Base-by-base conservation (phyloP, 768 basidiomycete genomes). In the Amanita subjunquillea region DNA sequence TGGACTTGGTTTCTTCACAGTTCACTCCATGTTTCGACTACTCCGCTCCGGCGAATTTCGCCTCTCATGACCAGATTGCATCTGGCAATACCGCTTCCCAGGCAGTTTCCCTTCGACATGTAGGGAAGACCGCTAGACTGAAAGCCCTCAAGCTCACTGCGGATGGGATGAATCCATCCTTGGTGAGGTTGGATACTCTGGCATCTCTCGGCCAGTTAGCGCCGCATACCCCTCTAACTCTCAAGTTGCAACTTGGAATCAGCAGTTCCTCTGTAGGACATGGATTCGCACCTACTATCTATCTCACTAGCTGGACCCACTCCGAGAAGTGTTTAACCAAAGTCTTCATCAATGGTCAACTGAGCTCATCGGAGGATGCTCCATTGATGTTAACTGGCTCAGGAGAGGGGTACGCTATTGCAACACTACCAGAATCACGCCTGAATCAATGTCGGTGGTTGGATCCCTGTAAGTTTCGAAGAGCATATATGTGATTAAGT, bases 361-460 rank as follows among this genome's bases (percentile, higher is more conserved):
- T 79, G 75, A 64, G 62, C 78, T 30, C 74, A 42, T 71, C 77
- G 53, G 85, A 87, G 59, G 65, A 67, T 36, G 80, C 71, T 47
- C 60, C 69, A 27, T 71, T 86, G 50, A 74, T 78, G 25, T 64
- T 78, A 29, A 67, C 73, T 56, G 69, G 68, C 53, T 72, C 72
- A 55, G 72, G 75, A 48, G 63, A 76, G 55, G 75, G 78, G 49
- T 73, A 69, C 40, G 72, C 78, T 2, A 74, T 77, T 56, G 76
- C 79, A 48, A 65, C 74, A 52, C 69, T 89, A 45, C 85, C 87
- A 40, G 85, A 87, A 55, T 86, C 85, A 20, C 65, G 72, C 13
- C 69, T 90, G 46, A 79, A 64, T 60, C 72, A 79, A 54, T 85
- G 85, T 65, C 76, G 83, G 54, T 85, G 85, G 86, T 71, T 84